Evolutionary conservation across 768 basidiomycete species (phyloP), one percentile per base, ranked within the genome.

Genomic region (Amanita rubescens): DNA sequence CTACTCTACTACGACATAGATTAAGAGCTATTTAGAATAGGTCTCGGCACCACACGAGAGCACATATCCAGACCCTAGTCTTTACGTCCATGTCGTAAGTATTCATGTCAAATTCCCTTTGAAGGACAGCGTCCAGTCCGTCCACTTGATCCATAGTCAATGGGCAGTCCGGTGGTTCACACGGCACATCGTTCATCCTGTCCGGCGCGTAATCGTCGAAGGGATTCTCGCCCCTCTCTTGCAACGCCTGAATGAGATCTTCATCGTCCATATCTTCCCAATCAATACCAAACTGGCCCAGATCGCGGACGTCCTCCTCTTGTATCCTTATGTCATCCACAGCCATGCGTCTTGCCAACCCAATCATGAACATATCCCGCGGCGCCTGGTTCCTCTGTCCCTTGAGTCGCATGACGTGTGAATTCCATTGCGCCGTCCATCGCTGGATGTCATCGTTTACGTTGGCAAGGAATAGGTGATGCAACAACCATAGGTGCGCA

Each of bases 401-500:
- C n/a, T 35, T 49, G 33, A 62, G 34, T 7, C 42, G 34, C 32
- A 63, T 53, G 4, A 35, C 46, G 51, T 71, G 69, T 15, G 51
- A 14, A 49, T 72, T 72, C 71, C 71, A 73, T 0, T 59, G 22
- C 1, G 55, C 47, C 0, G 62, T 58, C 62, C 63, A 74, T 1
- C 57, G 47, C 4, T 22, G 14, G 17, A 60, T 55, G 25, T 74
- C 65, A 0, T 43, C 24, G 38, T 70, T 67, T 51, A 70, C 61
- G 0, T 37, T 25, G 1, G 34, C 11, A 2, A 72, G 63, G 45
- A 73, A 72, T 3, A 72, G 63, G 49, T 60, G 58, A 32, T 69
- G 70, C 3, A 71, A 56, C 2, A 72, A 59, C 70, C 71, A 75
- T 14, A 70, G 65, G 49, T 71, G 72, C 7, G 45, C 49, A 0